Percentiles rank a stretch among this genome's conserved stretches.
Conservation (phyloP, 2,329 filamentous ascomycete species). For the Curvularia spicifera region DNA sequence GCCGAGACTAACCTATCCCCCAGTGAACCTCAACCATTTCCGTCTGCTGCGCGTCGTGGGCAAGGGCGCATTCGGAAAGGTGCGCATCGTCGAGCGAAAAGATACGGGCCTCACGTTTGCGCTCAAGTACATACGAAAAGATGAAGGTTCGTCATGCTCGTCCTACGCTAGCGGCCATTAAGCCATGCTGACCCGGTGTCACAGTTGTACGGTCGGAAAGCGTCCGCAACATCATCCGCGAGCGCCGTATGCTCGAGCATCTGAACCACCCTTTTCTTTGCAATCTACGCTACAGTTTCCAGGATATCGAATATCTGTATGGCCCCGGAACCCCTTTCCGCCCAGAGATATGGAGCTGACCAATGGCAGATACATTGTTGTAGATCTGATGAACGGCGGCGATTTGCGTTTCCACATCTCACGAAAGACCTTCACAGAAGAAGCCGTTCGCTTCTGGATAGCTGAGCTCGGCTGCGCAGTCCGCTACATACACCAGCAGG, state of each 20-base stretch:
- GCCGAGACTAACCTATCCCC: conserved; percentile 25
- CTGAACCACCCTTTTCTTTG: conserved; percentile 98
- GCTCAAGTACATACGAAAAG: conserved; percentile 97
- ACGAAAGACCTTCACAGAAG: conserved; percentile 96
- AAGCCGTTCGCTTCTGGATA: conserved; percentile 96
- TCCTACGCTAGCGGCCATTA: background rate
- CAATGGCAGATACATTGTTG: conserved; percentile 76
- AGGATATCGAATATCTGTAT: conserved; percentile 98
- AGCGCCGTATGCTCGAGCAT: conserved; percentile 97
- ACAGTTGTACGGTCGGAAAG: conserved; percentile 95
- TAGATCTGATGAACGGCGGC: conserved; percentile 97
- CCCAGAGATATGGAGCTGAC: conserved; percentile 20
- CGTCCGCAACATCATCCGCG: conserved; percentile 96
- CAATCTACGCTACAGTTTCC: conserved; percentile 98
- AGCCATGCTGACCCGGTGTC: conserved; percentile 38
- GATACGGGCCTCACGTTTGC: conserved; percentile 94
- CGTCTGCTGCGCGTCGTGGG: conserved; percentile 93
- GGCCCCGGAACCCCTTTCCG: conserved; percentile 41
- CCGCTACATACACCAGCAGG: conserved; percentile 57
- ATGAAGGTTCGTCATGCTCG: conserved; percentile 74
- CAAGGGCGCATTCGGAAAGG: conserved; percentile 97
- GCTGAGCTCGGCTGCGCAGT: conserved; percentile 91
- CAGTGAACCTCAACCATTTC: conserved; percentile 98
- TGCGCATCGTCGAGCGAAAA: conserved; percentile 97
- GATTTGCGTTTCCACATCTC: conserved; percentile 98